Conservation (phyloP, 2,329 filamentous ascomycete genomes). For the Clarireedia homoeocarpa region DNA sequence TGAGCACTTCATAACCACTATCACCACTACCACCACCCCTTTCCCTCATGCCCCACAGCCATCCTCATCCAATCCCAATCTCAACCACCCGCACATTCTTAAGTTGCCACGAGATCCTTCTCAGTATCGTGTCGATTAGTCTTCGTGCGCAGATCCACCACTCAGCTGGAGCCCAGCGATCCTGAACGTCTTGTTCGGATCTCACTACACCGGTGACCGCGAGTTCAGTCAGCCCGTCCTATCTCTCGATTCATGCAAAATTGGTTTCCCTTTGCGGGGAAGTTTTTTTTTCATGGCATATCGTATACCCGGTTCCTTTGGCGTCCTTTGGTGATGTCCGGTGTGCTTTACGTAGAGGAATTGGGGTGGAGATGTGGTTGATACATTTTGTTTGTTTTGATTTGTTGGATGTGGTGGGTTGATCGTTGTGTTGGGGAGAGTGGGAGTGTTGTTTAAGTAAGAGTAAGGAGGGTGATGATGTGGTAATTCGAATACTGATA, state of each 20-base stretch:
- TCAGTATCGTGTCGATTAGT: constrained; percentile 91
- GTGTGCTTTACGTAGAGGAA: background rate
- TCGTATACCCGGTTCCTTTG: background rate
- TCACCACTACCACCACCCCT: background rate
- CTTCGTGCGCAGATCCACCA: constrained; percentile 69
- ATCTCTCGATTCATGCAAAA: constrained; percentile 1
- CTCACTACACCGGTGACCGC: constrained; percentile 23
- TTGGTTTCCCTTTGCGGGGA: constrained; percentile 10
- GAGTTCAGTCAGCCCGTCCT: constrained; percentile 19
- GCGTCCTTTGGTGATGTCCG: background rate
- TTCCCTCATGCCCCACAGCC: background rate
- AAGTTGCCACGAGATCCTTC: constrained; percentile 77
- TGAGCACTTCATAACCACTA: background rate
- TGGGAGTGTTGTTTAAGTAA: background rate
- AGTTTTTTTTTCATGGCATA: background rate
- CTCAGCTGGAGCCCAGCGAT: constrained; percentile 30
- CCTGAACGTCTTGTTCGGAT: constrained; percentile 30
- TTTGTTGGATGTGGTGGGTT: background rate
- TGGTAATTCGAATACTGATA: background rate
- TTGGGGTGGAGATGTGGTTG: background rate
- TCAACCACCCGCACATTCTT: constrained; percentile 66
- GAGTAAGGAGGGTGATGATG: background rate
- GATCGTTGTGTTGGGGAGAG: background rate
- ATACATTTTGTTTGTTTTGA: background rate
- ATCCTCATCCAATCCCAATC: background rate